These are phyloP conservation scores for Turritis glabra DNA, from an alignment of 345 rosid genomes.

Conservation along the genomic window DNA sequence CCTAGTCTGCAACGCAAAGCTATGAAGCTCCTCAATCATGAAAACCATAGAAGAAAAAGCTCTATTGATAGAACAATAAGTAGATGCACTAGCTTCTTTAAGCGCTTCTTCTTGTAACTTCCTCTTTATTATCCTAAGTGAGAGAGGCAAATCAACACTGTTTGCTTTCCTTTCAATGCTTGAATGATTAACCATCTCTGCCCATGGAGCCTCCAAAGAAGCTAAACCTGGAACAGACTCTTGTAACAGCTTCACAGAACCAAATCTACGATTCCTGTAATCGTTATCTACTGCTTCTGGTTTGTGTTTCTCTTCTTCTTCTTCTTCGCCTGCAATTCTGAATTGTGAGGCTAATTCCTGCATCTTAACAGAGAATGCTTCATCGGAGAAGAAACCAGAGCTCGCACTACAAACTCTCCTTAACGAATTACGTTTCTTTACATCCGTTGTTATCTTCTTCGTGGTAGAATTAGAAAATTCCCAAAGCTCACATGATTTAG, in stretches of 20 bases:
- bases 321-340: conserved; percentile 20
- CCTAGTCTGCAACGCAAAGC: conserved; percentile 46
- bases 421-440: conserved; percentile 10
- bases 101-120: conserved; percentile 56
- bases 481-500: conserved; percentile 36
- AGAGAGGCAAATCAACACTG: conserved; percentile 57
- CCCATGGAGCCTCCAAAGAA: conserved; percentile 35
- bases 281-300: conserved; percentile 17
- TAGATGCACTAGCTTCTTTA: conserved; percentile 46
- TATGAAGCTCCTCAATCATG: conserved; percentile 70
- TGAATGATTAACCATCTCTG: conserved; percentile 32
- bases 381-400: conserved; percentile 37
- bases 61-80: conserved; percentile 57
- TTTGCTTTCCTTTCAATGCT: conserved; percentile 58
- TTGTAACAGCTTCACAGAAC: conserved; percentile 12
- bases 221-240: conserved; percentile 38
- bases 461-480: background rate
- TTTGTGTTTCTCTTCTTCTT: background rate
- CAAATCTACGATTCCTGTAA: conserved; percentile 10
- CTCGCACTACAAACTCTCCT: conserved; percentile 39
- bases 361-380: conserved; percentile 37
- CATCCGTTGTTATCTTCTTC: background rate
- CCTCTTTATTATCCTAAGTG: conserved; percentile 62
- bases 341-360: conserved; percentile 27
- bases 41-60: conserved; percentile 73